Evolutionary conservation across 139 green algal species (phyloP).

Genomic region (Chlorella sp.): DNA sequence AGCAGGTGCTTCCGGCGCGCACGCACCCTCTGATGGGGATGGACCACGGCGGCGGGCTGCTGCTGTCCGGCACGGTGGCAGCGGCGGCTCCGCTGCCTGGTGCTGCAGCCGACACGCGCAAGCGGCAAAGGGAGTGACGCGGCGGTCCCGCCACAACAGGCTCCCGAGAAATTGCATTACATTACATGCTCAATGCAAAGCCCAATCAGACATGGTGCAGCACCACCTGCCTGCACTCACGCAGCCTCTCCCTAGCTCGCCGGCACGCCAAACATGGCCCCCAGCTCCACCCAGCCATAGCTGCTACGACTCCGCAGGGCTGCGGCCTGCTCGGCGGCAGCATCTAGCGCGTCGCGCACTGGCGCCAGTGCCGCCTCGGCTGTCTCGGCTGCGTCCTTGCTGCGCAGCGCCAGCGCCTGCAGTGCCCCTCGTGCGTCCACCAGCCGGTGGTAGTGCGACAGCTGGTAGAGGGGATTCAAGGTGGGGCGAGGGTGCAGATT

Average conservation of each 20-base stretch:
- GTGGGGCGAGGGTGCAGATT: background rate
- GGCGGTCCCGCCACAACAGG: background rate
- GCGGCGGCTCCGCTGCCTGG: background rate
- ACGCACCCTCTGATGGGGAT: conserved; percentile 86
- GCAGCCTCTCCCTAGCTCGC: background rate
- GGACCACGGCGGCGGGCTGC: conserved; percentile 77
- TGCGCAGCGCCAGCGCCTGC: conserved; percentile 29
- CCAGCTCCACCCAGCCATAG: conserved; percentile 77
- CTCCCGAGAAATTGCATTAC: background rate
- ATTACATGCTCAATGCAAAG: background rate
- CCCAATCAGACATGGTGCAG: too few species aligned
- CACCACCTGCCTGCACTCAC: too few species aligned
- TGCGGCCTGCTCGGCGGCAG: conserved; percentile 43
- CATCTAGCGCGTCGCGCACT: conserved; percentile 42
- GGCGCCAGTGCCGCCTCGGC: conserved; percentile 26
- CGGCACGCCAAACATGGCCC: conserved; percentile 47
- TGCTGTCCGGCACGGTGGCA: conserved; percentile 69
- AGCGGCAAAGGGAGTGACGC: background rate
- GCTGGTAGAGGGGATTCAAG: conserved; percentile 22
- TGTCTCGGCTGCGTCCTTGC: conserved; percentile 33
- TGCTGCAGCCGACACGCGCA: background rate
- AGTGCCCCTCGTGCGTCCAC: conserved; percentile 57
- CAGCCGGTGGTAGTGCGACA: conserved; percentile 61
- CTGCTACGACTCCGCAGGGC: conserved; percentile 43
- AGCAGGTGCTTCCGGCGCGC: conserved; percentile 76